Base-by-base conservation (phyloP, 306 rosid species). In the Dalbergia cochinchinensis region DNA sequence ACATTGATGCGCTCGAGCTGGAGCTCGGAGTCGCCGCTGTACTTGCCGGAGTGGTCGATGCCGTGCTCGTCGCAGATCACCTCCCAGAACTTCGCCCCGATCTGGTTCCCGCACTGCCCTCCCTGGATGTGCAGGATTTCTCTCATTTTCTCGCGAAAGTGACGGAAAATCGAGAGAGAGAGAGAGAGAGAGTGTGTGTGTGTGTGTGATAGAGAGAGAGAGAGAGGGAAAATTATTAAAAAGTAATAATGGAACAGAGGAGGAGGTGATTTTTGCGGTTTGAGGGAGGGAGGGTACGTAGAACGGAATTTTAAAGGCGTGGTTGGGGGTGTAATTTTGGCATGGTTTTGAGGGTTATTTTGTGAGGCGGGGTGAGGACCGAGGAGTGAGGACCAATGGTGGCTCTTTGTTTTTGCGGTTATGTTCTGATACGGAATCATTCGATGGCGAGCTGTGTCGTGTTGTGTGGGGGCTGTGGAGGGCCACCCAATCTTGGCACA, bases 121-220 rank as follows among this genome's bases (percentile, higher is more conserved):
- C 92, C 92, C 65, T 89, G 92, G 78, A 89, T 85, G 90, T 89
- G 92, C 53, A 89, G 87, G 77, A 89, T 89, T 76, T 89, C 92
- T 80, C 92, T 89, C 92, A 89, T 89, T 84, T 86, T 89, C 85
- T 67, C 71, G 74, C 48, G 65, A 65, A 85, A 81, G 69, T 59
- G 70, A 77, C 63, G 77, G 80, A 71, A 72, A 67, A 71, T 42
- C n/a, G 63, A 4, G 65, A 78, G 64, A 14, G 42, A 11, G 18
- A n/a, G 7, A 11, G 13, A 20, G 14, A 3, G 13, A 4, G 12
- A 26, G n/a, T 42, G 3, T 3, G n/a, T n/a, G n/a, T n/a, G n/a
- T n/a, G n/a, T n/a, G n/a, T n/a, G n/a, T n/a, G n/a, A n/a, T n/a
- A n/a, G 8, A 2, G 6, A 12, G 3, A 6, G 53, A 3, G 34